A percentile compares a stretch with the other conserved stretches of the same genome.
phyloP scores from a whole-genome alignment of 306 rosid species.

The Vigna radiata region DNA sequence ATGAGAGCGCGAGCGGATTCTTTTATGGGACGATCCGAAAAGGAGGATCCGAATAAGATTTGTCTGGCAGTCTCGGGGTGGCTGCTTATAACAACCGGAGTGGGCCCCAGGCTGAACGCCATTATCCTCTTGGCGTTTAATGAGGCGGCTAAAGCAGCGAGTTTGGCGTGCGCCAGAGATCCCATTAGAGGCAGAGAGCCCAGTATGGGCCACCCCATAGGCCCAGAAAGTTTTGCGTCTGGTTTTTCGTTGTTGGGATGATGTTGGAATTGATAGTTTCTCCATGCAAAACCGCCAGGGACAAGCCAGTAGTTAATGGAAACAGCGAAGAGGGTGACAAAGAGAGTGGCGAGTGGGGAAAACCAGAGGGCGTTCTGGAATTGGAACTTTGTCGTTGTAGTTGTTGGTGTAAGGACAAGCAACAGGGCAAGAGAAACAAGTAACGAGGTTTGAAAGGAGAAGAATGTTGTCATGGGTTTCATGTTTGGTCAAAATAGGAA shows the following conservation, averaged over 20 bases:
- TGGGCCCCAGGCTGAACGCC: constrained; percentile 76
- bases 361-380: constrained; percentile 24
- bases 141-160: constrained; percentile 60
- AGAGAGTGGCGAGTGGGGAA: constrained; percentile 29
- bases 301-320: constrained; percentile 60
- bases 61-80: constrained; percentile 87
- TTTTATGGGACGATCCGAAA: constrained; percentile 85
- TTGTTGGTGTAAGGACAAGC: no score
- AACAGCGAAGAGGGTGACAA: constrained; percentile 45
- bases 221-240: constrained; percentile 51
- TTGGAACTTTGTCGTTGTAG: constrained; percentile 20
- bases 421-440: constrained; percentile 29
- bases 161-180: constrained; percentile 67
- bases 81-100: constrained; percentile 73
- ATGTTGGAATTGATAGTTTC: constrained; percentile 34
- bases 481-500: constrained; percentile 26
- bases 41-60: constrained; percentile 65
- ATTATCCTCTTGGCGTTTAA: constrained; percentile 66
- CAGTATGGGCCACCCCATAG: constrained; percentile 78
- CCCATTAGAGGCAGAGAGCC: constrained; percentile 75
- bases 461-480: constrained; percentile 48
- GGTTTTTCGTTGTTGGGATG: neutral
- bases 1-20: constrained; percentile 70
- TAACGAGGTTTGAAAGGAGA: constrained; percentile 27
- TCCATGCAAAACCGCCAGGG: constrained; percentile 94